Conservation (phyloP, 768 basidiomycete genomes). For the Suillus alpinus region DNA sequence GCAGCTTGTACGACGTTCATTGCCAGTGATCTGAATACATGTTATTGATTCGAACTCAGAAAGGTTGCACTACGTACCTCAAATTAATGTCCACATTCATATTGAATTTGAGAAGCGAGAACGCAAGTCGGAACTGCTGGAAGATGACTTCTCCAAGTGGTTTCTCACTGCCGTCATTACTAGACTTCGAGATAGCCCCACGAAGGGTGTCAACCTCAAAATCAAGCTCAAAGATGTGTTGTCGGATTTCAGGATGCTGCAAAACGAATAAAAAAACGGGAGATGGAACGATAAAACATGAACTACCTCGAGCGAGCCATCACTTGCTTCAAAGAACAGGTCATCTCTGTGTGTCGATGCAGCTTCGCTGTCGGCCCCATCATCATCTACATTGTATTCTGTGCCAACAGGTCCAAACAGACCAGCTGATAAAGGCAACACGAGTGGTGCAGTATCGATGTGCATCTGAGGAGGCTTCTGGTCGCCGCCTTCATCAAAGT, state of each 20-base stretch:
- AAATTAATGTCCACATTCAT: conserved; percentile 85
- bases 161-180: conserved; percentile 59
- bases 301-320: conserved; percentile 54
- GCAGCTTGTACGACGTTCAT: conserved; percentile 68
- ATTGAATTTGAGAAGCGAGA: conserved; percentile 77
- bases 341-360: conserved; percentile 45
- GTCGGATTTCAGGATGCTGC: conserved; percentile 39
- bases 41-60: conserved; percentile 9
- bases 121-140: conserved; percentile 71
- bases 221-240: conserved; percentile 75
- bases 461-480: conserved; percentile 20
- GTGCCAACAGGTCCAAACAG: conserved; percentile 52
- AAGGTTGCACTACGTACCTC: conserved; percentile 41
- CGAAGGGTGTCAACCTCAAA: conserved; percentile 85
- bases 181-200: conserved; percentile 74
- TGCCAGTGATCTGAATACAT: conserved; percentile 56
- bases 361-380: conserved; percentile 43
- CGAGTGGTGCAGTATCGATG: conserved; percentile 25
- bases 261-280: neutral
- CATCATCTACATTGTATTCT: conserved; percentile 72
- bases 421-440: conserved; percentile 51
- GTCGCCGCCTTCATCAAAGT: conserved; percentile 54
- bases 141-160: conserved; percentile 77
- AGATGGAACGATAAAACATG: neutral
- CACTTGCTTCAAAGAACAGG: conserved; percentile 71